Conservation (phyloP, 2,329 filamentous ascomycete genomes). For the Teratosphaeria zuluensis region DNA sequence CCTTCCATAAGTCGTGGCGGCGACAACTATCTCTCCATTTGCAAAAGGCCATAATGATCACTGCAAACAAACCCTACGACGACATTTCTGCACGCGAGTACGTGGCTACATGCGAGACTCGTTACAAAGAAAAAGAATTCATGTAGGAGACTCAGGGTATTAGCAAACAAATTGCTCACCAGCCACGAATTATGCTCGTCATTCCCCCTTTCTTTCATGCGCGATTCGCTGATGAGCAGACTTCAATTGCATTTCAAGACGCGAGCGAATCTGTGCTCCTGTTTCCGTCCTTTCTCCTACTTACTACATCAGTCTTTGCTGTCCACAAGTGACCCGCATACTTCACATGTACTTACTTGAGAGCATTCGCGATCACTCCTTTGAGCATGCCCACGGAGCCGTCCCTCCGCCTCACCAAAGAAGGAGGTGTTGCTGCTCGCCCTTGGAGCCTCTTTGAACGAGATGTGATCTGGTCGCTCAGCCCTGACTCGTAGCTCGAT, state of each 20-base stretch:
- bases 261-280: background rate
- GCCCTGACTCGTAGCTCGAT: background rate
- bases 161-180: background rate
- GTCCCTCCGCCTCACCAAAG: slow-evolving; percentile 3
- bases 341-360: background rate
- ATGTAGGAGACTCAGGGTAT: background rate
- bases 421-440: slow-evolving; percentile 1
- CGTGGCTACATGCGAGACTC: background rate
- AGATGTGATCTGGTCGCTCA: background rate
- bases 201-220: background rate
- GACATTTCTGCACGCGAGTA: background rate
- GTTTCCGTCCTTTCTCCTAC: background rate
- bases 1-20: background rate
- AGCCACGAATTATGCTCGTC: background rate
- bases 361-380: slow-evolving; percentile 3
- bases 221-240: background rate
- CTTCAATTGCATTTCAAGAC: background rate
- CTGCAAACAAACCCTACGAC: background rate
- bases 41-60: background rate
- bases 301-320: background rate
- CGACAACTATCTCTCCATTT: background rate
- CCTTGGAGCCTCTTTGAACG: background rate
- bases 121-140: background rate
- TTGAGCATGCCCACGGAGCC: slow-evolving; percentile 1
- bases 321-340: background rate